Conservation (phyloP, 2,329 filamentous ascomycete genomes). For the Lecanicillium sp. region DNA sequence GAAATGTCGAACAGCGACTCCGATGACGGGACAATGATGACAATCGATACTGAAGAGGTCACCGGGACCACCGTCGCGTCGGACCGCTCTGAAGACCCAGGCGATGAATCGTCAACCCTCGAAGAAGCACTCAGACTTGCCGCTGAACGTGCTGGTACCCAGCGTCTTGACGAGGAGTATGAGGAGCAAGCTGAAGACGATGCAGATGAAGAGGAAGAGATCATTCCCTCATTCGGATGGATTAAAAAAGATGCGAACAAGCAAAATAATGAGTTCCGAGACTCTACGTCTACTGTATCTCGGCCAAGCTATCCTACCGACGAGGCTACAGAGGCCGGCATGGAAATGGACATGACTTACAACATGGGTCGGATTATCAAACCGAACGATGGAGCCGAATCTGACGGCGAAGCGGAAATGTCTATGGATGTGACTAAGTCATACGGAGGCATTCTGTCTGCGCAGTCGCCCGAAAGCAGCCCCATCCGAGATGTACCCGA, state of each 20-base stretch:
- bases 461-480: slow-evolving; percentile 16
- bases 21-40: slow-evolving; percentile 75
- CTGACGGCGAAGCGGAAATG: slow-evolving; percentile 57
- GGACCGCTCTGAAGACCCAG: slow-evolving; percentile 46
- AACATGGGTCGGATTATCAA: slow-evolving; percentile 50
- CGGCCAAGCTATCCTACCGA: slow-evolving; percentile 16
- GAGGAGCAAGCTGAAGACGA: slow-evolving; percentile 50
- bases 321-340: slow-evolving; percentile 31
- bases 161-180: slow-evolving; percentile 49
- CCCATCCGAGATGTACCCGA: slow-evolving; percentile 5
- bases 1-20: slow-evolving; percentile 48
- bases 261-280: background rate
- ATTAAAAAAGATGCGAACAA: slow-evolving; percentile 45
- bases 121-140: slow-evolving; percentile 75
- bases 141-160: slow-evolving; percentile 66
- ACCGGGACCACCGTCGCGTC: slow-evolving; percentile 63
- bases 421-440: slow-evolving; percentile 92
- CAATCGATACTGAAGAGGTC: slow-evolving; percentile 71
- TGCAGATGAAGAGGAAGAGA: slow-evolving; percentile 46
- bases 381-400: slow-evolving; percentile 36
- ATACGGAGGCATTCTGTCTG: slow-evolving; percentile 69
- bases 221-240: slow-evolving; percentile 74
- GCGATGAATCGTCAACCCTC: slow-evolving; percentile 64
- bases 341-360: slow-evolving; percentile 52
- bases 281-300: background rate